phyloP scores from a whole-genome alignment of 192 early-diverging fungal species.

The Phlyctochytrium arcticum region DNA sequence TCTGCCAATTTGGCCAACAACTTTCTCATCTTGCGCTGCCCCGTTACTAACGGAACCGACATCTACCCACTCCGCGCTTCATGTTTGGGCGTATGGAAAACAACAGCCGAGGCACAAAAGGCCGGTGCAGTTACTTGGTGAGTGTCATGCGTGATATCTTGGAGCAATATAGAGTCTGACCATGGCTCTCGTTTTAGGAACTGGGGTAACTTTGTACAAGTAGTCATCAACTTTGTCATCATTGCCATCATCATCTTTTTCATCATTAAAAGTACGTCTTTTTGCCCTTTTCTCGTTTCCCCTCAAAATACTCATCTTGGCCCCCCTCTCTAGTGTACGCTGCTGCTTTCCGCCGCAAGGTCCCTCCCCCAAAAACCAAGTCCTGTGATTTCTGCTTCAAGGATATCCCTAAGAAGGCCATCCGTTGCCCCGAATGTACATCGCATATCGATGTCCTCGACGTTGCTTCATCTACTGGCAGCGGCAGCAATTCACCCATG shows the following conservation, averaged over 20 bases:
- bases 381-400: slow-evolving; percentile 34
- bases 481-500: not conserved
- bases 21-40: slow-evolving; percentile 28
- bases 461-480: no score
- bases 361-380: slow-evolving; percentile 16
- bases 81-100: not conserved
- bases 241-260: slow-evolving; percentile 54
- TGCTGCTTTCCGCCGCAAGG: slow-evolving; percentile 27
- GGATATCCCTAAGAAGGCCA: slow-evolving; percentile 39
- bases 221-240: slow-evolving; percentile 63
- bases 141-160: slow-evolving; percentile 6
- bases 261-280: slow-evolving; percentile 46
- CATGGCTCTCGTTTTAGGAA: no score
- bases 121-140: slow-evolving; percentile 43
- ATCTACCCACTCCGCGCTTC: not conserved
- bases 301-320: not conserved
- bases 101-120: slow-evolving; percentile 33
- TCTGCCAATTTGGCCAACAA: slow-evolving; percentile 35
- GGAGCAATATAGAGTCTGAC: not conserved
- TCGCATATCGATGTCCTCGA: not conserved
- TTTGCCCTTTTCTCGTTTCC: not conserved
- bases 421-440: slow-evolving; percentile 38
- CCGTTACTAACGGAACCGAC: not conserved
- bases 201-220: slow-evolving; percentile 58
- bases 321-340: slow-evolving; percentile 20